These are phyloP conservation scores for Coelastrella sp. DNA, from an alignment of 139 green algal species.

Conservation along the genomic window DNA sequence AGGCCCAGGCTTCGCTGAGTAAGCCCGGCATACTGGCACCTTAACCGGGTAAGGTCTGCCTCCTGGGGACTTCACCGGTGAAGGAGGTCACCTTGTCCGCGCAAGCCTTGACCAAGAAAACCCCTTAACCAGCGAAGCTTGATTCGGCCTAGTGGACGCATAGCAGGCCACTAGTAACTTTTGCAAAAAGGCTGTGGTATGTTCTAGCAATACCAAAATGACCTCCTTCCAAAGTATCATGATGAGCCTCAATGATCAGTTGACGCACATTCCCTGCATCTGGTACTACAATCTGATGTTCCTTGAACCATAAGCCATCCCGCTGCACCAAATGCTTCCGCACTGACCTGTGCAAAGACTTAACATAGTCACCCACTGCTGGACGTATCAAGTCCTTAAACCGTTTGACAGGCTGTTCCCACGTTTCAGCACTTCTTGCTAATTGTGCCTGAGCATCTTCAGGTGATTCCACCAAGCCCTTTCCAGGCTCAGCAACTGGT, in stretches of 20 bases:
- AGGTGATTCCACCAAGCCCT: background rate
- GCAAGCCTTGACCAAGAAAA: too few relatives aligned
- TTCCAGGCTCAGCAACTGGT: background rate
- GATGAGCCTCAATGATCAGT: background rate
- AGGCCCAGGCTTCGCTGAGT: too few relatives aligned
- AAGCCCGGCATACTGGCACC: too few relatives aligned
- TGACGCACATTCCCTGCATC: background rate
- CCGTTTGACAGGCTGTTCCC: too few relatives aligned
- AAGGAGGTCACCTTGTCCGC: too few relatives aligned
- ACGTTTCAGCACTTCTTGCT: background rate
- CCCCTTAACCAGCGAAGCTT: too few relatives aligned
- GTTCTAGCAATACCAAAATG: constrained; percentile 53
- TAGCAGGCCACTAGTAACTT: constrained; percentile 50
- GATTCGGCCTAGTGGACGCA: too few relatives aligned
- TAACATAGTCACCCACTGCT: background rate
- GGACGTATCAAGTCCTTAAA: background rate
- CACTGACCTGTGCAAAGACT: background rate
- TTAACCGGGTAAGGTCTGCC: too few relatives aligned
- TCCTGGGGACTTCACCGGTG: too few relatives aligned
- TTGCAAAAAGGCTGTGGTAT: background rate
- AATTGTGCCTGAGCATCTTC: background rate
- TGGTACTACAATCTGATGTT: background rate
- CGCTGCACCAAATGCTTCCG: background rate
- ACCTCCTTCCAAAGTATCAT: constrained; percentile 30
- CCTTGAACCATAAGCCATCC: background rate